Base-by-base conservation (phyloP, 768 basidiomycete genomes). In the Tylopilus subfusipes region DNA sequence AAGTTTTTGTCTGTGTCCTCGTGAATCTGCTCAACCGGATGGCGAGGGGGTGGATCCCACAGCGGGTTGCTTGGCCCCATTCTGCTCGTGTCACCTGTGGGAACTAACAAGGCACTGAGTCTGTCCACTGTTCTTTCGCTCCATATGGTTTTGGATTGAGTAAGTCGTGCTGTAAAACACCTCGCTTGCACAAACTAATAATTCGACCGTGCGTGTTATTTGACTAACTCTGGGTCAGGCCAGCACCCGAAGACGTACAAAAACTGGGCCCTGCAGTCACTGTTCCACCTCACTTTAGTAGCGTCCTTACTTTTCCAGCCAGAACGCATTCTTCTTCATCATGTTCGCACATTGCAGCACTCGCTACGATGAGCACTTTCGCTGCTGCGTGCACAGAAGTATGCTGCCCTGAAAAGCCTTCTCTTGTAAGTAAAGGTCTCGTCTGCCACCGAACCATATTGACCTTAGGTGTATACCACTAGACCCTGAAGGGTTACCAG, bases 341-440 rank as follows among this genome's bases (percentile, higher is more conserved):
- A 59, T 58, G 57, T 53, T 59, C 12, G 16, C 21, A 43, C 57
- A 19, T 59, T n/a, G 42, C 38, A 3, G 22, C 59, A 5, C 29
- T 45, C 12, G 30, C 38, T n/a, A n/a, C 49, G 29, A 16, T 14
- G 9, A n/a, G 50, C 4, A 47, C 42, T 12, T 42, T 48, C 22
- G n/a, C n/a, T 18, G 22, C 34, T 18, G 27, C 27, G 11, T 49
- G 36, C 12, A 27, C 25, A 4, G 4, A n/a, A n/a, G 30, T 48
- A 18, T 48, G 22, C 8, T 48, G 25, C 25, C 25, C 25, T 27
- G 4, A 3, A 27, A 3, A 7, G 25, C 25, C 4, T 7, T 27
- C 25, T 27, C 25, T 27, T 24, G 46, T 36, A 25, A 25, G 46
- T 24, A 5, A 14, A 21, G 3, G 25, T 45, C 12, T 45, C 29